phyloP scores from a whole-genome alignment of 441 rosid genomes.

The Populus hybrid region DNA sequence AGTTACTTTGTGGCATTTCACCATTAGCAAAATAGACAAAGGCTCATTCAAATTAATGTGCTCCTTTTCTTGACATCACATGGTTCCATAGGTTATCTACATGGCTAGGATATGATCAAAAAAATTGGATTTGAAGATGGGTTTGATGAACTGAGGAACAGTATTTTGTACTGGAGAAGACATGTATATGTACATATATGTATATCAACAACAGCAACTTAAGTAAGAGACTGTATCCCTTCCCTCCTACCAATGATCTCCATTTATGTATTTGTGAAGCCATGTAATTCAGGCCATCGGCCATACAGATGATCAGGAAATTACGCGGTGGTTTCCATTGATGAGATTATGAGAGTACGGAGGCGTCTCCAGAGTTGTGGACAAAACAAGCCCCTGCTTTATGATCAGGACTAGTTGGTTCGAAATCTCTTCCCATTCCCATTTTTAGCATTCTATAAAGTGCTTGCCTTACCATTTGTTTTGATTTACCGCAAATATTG shows the following conservation, averaged over 20 bases:
- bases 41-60: neutral
- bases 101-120: neutral
- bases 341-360: neutral
- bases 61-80: neutral
- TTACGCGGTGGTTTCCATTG: slow-evolving; percentile 30
- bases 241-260: neutral
- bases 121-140: neutral
- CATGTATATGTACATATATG: neutral
- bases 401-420: neutral
- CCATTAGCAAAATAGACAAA: neutral
- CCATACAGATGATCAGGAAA: slow-evolving; percentile 21
- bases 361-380: neutral
- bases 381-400: slow-evolving; percentile 3
- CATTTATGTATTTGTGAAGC: neutral
- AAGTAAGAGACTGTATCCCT: neutral
- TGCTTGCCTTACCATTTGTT: neutral
- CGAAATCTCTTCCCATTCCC: neutral
- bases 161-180: neutral
- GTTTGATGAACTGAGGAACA: neutral
- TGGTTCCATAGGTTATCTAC: neutral
- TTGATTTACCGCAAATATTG: too few relatives aligned
- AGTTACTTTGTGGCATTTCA: neutral
- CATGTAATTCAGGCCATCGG: neutral
- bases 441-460: too few relatives aligned
- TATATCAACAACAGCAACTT: neutral